Base-by-base conservation (phyloP, 2,329 filamentous ascomycete species). In the Grosmannia serpens region DNA sequence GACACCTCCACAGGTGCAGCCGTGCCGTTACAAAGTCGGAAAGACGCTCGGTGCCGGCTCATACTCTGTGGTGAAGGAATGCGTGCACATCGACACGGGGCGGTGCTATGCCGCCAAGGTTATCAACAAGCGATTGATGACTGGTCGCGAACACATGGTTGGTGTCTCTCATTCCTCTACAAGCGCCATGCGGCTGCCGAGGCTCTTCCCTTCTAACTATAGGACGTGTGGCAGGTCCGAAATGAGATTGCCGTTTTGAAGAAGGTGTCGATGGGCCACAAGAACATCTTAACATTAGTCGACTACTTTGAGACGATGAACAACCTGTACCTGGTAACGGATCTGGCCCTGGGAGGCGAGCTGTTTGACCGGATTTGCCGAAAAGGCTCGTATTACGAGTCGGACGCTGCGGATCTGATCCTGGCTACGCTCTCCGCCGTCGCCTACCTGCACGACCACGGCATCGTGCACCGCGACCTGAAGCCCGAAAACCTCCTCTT, bases 261-360 rank as follows among this genome's bases (percentile, higher is more conserved):
- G 74, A 87, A 87, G 68, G 92, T 99, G n/a, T 97, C 92, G 1
- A 96, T 99, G 89, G 94, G 94, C 58, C 92, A 99, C 75, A 89
- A 94, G 72, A 99, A 99, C 70, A 97, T 99, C 70, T 77, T 99
- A 62, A 99, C 94, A 1, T 81, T 99, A 60, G 94, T 97, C 67
- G 94, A 99, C 76, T 99, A 97, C 74, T 99, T 99, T 70, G 94
- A 99, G 77, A 99, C 94, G 8, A 95, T 96, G 89, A 97, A 99
- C 76, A 99, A 99, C 74, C 82, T 99, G 64, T 99, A 99, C 72
- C 86, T 99, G 44, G 94, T 99, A 56, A 97, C 94, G 50, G 94
- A 99, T 69, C 87, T 99, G 35, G 94, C 94, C 22, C 85, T 97
- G 22, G 94, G 94, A 63, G 94, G 94, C 65, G 94, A 99, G 73